Evolutionary conservation across 78 protist genomes (phyloP), one percentile per base, ranked within the genome.

Genomic region (Dictyostelium intermedium): DNA sequence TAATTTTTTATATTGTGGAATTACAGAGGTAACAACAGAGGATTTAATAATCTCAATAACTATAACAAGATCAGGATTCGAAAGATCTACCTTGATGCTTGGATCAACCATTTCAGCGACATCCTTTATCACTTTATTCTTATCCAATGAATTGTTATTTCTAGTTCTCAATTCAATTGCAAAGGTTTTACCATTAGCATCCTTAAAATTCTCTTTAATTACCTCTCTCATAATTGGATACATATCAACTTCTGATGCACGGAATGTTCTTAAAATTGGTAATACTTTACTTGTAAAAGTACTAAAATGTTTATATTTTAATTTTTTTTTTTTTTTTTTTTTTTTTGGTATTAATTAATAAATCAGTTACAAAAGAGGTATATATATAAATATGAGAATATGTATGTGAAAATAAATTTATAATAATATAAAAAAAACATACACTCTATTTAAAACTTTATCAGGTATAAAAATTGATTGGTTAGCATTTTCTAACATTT

Each of bases 151-250:
- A 23, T 4, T 25, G 66, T 79, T 79, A n/a, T 87, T 87, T 79
- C 93, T 87, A 13, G 53, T 70, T 79, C 93, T 87, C 3, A 61
- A 32, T 43, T 87, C 93, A 43, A 87, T 79, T n/a, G 82, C 79
- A 79, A 87, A 87, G 5, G 77, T 27, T n/a, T 76, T 34, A 60
- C 74, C 74, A 20, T 78, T 9, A 74, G 25, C 35, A 25, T 60
- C 16, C 9, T 63, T 41, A 74, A 87, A 63, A 39, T 39, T 9
- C 3, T 87, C 34, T 14, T 86, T 34, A 23, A 86, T 60, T 7
- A 86, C 16, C 3, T 30, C 66, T 60, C 30, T 35, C 50, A 77
- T 60, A 8, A 86, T 56, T 34, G 83, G 84, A 20, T 47, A 16
- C 7, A 86, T 35, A 73, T 86, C 92, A 56, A 35, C 84, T 18